Percentiles rank a stretch among this genome's conserved stretches.
Evolutionary conservation across 2,329 filamentous ascomycete species (phyloP).

Genomic region (Cladosporium sp.): DNA sequence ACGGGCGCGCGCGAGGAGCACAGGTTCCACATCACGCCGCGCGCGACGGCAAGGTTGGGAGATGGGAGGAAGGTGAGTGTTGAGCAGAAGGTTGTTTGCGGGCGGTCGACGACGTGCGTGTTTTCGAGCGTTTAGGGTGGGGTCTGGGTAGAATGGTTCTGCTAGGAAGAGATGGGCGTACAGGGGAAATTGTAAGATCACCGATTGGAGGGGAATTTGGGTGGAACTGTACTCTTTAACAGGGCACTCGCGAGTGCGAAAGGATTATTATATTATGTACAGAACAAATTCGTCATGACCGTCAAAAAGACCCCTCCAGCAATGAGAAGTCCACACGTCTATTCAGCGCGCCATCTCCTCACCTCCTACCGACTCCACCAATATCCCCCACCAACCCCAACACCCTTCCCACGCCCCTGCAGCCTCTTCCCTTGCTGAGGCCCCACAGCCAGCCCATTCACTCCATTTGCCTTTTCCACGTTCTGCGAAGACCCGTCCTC

Average conservation of each 20-base stretch:
- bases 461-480: conserved; percentile 18
- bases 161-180: no score
- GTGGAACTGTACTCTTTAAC: no score
- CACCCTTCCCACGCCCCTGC: neutral
- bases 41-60: conserved; percentile 61
- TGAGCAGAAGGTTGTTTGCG: conserved; percentile 86
- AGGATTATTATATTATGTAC: no score
- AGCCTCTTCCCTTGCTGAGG: neutral
- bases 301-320: no score
- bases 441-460: neutral
- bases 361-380: conserved; percentile 6
- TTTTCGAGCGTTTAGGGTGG: conserved; percentile 51
- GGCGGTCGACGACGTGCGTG: conserved; percentile 71
- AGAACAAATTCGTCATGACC: no score
- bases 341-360: neutral
- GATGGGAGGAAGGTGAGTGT: conserved; percentile 63
- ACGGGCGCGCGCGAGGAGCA: conserved; percentile 58
- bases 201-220: no score
- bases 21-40: conserved; percentile 74
- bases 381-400: conserved; percentile 2
- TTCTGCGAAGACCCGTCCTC: conserved; percentile 8
- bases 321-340: no score
- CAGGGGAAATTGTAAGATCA: no score
- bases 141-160: no score
- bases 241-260: no score